phyloP scores from a whole-genome alignment of 345 rosid genomes.

The Corchorus capsularis region DNA sequence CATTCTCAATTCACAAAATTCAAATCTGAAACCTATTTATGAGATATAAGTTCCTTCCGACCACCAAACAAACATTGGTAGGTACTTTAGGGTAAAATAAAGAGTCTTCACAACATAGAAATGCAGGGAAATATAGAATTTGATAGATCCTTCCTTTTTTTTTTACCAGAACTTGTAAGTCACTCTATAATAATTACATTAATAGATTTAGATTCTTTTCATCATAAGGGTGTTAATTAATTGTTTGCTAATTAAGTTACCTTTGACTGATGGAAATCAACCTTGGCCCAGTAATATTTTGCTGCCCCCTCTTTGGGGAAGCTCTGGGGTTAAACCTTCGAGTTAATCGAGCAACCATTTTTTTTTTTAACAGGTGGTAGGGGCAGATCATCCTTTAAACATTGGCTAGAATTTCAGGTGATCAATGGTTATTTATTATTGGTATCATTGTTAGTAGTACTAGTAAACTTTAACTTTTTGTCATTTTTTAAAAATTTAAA shows the following conservation, averaged over 20 bases:
- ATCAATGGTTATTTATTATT: background rate
- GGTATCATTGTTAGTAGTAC: background rate
- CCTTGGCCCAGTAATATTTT: conserved; percentile 39
- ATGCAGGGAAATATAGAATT: conserved; percentile 21
- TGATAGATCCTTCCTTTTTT: conserved; percentile 31
- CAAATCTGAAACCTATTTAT: too few species aligned
- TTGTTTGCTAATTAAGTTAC: conserved; percentile 18
- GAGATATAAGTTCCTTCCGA: too few species aligned
- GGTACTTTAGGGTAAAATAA: too few species aligned
- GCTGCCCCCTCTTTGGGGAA: conserved; percentile 34
- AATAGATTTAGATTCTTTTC: conserved; percentile 20
- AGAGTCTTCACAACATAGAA: background rate
- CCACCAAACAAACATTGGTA: too few species aligned
- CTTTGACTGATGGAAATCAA: conserved; percentile 28
- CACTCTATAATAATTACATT: conserved; percentile 41
- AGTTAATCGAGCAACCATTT: conserved; percentile 9
- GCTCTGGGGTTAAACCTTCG: conserved; percentile 25
- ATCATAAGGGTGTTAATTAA: conserved; percentile 13
- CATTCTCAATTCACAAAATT: too few species aligned
- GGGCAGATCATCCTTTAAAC: background rate
- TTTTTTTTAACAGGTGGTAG: background rate
- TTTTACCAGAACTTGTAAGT: conserved; percentile 40
- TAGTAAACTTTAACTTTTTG: too few species aligned
- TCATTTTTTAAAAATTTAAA: background rate
- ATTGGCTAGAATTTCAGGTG: conserved; percentile 3